A percentile compares a stretch with the other conserved stretches of the same genome.
These are phyloP conservation scores for Coemansia sp. DNA, from an alignment of 192 early-diverging fungal species.

Conservation along the genomic window DNA sequence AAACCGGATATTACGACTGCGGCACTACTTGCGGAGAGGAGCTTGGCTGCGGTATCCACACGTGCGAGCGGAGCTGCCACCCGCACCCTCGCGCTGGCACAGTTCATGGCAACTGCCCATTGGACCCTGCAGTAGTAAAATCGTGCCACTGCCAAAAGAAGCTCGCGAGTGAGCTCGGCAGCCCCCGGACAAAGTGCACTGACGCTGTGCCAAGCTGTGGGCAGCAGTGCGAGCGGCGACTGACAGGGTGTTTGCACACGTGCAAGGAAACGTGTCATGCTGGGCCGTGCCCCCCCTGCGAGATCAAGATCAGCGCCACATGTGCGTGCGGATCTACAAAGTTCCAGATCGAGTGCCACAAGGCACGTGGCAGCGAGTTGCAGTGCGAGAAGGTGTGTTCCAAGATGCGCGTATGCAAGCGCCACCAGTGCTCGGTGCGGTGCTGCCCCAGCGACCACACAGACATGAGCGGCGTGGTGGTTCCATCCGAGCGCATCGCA, in stretches of 20 bases:
- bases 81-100: slow-evolving; percentile 2
- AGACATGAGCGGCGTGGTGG: slow-evolving; percentile 20
- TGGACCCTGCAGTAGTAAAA: slow-evolving; percentile 23
- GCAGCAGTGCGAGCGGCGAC: slow-evolving; percentile 17
- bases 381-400: slow-evolving; percentile 66
- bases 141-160: slow-evolving; percentile 46
- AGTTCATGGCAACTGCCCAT: slow-evolving; percentile 25
- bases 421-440: slow-evolving; percentile 62
- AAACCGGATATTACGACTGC: slow-evolving; percentile 37
- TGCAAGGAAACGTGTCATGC: slow-evolving; percentile 63
- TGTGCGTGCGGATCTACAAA: slow-evolving; percentile 66
- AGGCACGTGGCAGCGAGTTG: slow-evolving; percentile 45
- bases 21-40: slow-evolving; percentile 21
- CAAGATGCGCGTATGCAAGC: slow-evolving; percentile 64
- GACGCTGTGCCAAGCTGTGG: slow-evolving; percentile 53
- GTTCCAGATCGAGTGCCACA: slow-evolving; percentile 21
- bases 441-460: slow-evolving; percentile 62
- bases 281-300: slow-evolving; percentile 66
- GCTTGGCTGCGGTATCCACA: slow-evolving; percentile 63
- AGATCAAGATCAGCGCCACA: slow-evolving; percentile 45
- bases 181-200: slow-evolving; percentile 28
- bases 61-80: slow-evolving; percentile 64
- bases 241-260: slow-evolving; percentile 57
- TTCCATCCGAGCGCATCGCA: slow-evolving; percentile 22
- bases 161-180: slow-evolving; percentile 18